These are phyloP conservation scores for Phytophthora boehmeriae DNA, from an alignment of 352 stramenopile species.

Conservation along the genomic window DNA sequence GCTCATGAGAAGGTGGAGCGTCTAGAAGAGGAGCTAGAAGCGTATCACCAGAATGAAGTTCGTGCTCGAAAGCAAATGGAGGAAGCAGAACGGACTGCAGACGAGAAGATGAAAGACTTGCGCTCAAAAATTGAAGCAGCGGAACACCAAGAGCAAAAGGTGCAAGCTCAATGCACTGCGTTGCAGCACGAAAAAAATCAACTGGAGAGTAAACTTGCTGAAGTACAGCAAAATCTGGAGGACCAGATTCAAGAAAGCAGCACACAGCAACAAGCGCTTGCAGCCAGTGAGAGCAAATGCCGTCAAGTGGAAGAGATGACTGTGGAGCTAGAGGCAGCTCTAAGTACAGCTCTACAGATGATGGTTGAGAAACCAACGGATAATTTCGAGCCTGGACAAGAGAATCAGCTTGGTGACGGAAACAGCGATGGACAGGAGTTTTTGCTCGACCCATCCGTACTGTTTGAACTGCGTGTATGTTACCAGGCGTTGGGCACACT, in stretches of 20 bases:
- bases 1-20: slow-evolving; percentile 29
- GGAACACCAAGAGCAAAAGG: slow-evolving; percentile 9
- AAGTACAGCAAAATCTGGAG: slow-evolving; percentile 26
- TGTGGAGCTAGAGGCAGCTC: slow-evolving; percentile 44
- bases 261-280: slow-evolving; percentile 14
- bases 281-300: slow-evolving; percentile 22
- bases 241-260: slow-evolving; percentile 20
- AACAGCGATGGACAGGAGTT: slow-evolving; percentile 6
- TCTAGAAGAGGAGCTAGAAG: slow-evolving; percentile 33
- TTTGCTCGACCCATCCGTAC: slow-evolving; percentile 17
- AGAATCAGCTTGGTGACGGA: neutral
- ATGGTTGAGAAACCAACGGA: slow-evolving; percentile 8
- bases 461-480: slow-evolving; percentile 24
- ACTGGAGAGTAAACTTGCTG: slow-evolving; percentile 27
- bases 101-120: slow-evolving; percentile 10
- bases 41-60: slow-evolving; percentile 9
- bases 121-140: slow-evolving; percentile 9
- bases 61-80: slow-evolving; percentile 10
- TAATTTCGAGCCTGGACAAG: neutral
- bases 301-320: slow-evolving; percentile 33
- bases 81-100: slow-evolving; percentile 18
- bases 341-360: slow-evolving; percentile 18
- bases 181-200: slow-evolving; percentile 16
- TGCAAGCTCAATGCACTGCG: slow-evolving; percentile 12
- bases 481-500: slow-evolving; percentile 28